Conservation (phyloP, 2,329 filamentous ascomycete species). For the Pyrenochaeta sp. region DNA sequence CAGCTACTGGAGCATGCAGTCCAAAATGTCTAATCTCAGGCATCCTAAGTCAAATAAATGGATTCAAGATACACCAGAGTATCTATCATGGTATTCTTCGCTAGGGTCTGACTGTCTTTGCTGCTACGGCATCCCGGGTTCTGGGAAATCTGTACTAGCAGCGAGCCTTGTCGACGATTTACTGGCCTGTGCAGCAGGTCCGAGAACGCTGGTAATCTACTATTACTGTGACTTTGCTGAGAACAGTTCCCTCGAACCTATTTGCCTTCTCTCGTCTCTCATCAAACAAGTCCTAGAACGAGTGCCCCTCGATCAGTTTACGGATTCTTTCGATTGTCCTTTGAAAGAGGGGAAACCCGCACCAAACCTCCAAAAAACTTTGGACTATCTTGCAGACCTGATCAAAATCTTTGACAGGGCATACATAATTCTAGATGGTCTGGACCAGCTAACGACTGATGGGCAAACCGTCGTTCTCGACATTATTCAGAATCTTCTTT, state of each 20-base stretch:
- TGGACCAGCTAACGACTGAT: constrained; percentile 21
- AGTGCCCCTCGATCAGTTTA: constrained; percentile 13
- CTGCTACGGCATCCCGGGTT: constrained; percentile 32
- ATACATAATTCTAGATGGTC: constrained; percentile 23
- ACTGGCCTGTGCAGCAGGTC: background rate
- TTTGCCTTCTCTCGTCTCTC: constrained; percentile 12
- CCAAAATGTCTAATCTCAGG: constrained; percentile 1
- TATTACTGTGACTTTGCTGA: constrained; percentile 30
- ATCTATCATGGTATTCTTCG: constrained; percentile 9
- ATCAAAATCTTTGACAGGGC: constrained; percentile 4
- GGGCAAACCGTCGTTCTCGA: constrained; percentile 3
- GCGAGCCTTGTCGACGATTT: constrained; percentile 14
- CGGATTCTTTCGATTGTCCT: constrained; percentile 7
- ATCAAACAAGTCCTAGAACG: constrained; percentile 19
- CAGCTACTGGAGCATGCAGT: constrained; percentile 23
- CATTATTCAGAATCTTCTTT: constrained; percentile 6
- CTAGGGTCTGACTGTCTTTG: constrained; percentile 17
- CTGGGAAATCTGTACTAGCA: constrained; percentile 30
- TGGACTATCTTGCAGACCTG: background rate
- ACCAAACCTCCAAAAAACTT: background rate
- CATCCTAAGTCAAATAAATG: constrained; percentile 24
- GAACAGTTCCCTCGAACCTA: constrained; percentile 12
- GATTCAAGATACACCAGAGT: constrained; percentile 10
- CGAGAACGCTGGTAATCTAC: constrained; percentile 9
- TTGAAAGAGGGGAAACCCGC: background rate